Evolutionary conservation across 768 basidiomycete genomes (phyloP).

Genomic region (Boletus vermiculosoides): DNA sequence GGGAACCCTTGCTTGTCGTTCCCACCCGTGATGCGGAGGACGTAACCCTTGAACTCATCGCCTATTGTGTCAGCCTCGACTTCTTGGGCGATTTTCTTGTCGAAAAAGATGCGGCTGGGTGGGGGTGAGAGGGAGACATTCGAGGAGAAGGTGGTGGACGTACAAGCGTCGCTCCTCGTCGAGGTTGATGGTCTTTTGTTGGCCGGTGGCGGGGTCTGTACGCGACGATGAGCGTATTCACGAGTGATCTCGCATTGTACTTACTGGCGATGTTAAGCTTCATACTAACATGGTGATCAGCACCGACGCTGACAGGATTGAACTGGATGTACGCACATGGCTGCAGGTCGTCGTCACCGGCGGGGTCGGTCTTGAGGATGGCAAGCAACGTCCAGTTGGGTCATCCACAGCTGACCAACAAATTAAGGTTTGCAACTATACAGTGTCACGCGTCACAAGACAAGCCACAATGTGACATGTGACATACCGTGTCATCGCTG

Average conservation of each 20-base stretch:
- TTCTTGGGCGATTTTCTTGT: conserved; percentile 96
- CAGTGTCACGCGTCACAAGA: conserved; percentile 35
- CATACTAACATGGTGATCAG: conserved; percentile 53
- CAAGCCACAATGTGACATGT: conserved; percentile 34
- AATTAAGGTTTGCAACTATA: conserved; percentile 65
- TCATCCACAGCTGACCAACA: conserved; percentile 24
- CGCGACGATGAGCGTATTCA: conserved; percentile 14
- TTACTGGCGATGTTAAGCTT: conserved; percentile 97
- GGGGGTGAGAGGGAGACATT: not conserved
- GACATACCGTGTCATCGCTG: conserved; percentile 26
- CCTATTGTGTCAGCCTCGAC: conserved; percentile 88
- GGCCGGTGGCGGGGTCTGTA: conserved; percentile 92
- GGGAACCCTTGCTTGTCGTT: conserved; percentile 99
- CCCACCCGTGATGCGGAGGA: conserved; percentile 95
- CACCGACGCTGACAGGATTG: not conserved
- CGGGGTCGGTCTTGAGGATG: conserved; percentile 31
- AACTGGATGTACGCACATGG: conserved; percentile 22
- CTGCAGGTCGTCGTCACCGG: conserved; percentile 42
- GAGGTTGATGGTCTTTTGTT: conserved; percentile 93
- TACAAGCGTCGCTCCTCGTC: conserved; percentile 89
- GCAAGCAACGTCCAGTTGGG: not conserved
- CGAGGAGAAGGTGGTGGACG: conserved; percentile 26
- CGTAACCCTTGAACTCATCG: conserved; percentile 96
- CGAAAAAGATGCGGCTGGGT: conserved; percentile 87
- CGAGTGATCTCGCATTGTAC: conserved; percentile 28